A percentile compares a stretch with the other conserved stretches of the same genome.
These are phyloP conservation scores for Coemansia sp. DNA, from an alignment of 192 early-diverging fungal species.

Conservation along the genomic window DNA sequence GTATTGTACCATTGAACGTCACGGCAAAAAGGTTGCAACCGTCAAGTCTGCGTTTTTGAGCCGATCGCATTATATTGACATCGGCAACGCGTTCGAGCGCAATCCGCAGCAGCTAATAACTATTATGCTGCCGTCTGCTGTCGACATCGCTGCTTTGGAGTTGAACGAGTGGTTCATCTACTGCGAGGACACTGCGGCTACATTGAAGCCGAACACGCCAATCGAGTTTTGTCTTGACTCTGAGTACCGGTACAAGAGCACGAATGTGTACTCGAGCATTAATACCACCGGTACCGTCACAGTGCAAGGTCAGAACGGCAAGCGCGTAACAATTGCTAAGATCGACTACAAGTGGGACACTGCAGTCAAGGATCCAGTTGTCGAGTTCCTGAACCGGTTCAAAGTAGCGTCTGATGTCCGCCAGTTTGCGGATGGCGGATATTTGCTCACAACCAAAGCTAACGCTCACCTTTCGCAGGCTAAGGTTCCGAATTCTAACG, in stretches of 20 bases:
- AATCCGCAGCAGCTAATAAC: constrained; percentile 64
- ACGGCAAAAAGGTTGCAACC: neutral
- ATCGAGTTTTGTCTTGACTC: constrained; percentile 84
- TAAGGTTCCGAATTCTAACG: too few species aligned
- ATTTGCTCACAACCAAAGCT: too few species aligned
- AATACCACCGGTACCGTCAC: constrained; percentile 64
- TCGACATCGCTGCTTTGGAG: constrained; percentile 51
- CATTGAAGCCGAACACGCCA: constrained; percentile 55
- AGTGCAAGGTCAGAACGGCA: constrained; percentile 58
- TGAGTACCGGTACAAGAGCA: constrained; percentile 59
- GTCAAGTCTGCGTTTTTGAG: constrained; percentile 75
- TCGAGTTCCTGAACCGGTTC: too few species aligned
- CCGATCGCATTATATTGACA: constrained; percentile 60
- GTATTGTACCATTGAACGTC: neutral
- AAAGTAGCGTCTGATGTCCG: too few species aligned
- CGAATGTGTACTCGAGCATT: constrained; percentile 62
- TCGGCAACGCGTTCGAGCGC: constrained; percentile 64
- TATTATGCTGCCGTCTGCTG: constrained; percentile 50
- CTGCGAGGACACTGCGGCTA: neutral
- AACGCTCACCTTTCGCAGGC: too few species aligned
- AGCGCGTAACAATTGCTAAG: constrained; percentile 67
- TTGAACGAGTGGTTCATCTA: constrained; percentile 76
- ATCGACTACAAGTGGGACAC: constrained; percentile 67
- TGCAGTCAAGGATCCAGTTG: too few species aligned
- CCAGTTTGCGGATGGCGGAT: too few species aligned